Evolutionary conservation across 495 filamentous ascomycete species (phyloP).

Genomic region (Margaritispora aquatica): DNA sequence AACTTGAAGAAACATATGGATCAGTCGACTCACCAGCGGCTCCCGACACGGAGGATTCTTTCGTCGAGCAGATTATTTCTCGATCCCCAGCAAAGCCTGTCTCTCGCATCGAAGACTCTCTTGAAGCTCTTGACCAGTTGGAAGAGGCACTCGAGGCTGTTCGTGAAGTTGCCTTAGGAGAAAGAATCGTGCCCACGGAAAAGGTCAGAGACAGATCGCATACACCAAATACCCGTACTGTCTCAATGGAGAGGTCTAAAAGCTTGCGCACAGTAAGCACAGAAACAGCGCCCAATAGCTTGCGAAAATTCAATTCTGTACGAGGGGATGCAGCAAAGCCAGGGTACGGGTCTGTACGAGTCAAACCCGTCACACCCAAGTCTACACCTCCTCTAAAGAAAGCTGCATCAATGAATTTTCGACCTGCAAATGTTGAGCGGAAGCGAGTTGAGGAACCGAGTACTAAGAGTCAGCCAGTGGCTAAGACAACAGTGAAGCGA

Average conservation of each 20-base stretch:
- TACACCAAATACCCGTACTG: not conserved
- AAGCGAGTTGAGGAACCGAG: conserved; percentile 19
- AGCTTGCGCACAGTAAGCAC: not conserved
- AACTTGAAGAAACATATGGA: conserved; percentile 19
- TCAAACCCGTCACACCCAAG: conserved; percentile 14
- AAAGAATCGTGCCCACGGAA: conserved; percentile 29
- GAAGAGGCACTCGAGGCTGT: conserved; percentile 45
- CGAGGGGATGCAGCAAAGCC: conserved; percentile 3
- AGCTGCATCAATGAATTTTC: conserved; percentile 15
- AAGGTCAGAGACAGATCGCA: conserved; percentile 2
- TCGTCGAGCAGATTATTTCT: conserved; percentile 31
- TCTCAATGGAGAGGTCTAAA: not conserved
- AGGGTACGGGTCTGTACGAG: conserved; percentile 7
- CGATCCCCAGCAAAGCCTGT: conserved; percentile 36
- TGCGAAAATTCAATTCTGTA: not conserved
- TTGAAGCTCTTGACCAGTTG: conserved; percentile 61
- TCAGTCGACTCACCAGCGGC: conserved; percentile 3
- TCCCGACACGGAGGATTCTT: conserved; percentile 27
- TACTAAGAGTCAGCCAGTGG: conserved; percentile 4
- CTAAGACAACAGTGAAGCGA: conserved; percentile 25
- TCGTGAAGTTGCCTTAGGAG: conserved; percentile 13
- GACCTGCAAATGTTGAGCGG: not conserved
- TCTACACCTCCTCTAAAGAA: conserved; percentile 9
- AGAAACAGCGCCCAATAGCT: not conserved
- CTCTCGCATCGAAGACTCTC: conserved; percentile 60